Percentiles rank a stretch among this genome's conserved stretches.
Conservation (phyloP, 2,329 filamentous ascomycete species). For the Fusarium sp. region DNA sequence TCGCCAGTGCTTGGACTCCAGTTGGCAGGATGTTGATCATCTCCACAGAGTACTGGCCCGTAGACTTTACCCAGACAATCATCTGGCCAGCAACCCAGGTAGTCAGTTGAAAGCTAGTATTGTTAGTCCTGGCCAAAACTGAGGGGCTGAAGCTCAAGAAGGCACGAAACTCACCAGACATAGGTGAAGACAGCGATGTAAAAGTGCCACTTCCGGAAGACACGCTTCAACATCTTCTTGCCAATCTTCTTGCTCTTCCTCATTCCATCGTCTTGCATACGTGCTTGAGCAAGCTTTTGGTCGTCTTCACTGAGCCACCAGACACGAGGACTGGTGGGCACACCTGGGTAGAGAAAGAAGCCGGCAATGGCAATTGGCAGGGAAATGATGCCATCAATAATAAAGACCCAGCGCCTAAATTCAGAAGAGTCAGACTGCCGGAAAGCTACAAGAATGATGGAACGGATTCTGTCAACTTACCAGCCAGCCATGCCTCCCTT, state of each 20-base stretch:
- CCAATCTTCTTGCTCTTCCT: constrained; percentile 35
- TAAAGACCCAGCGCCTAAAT: constrained; percentile 46
- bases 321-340: constrained; percentile 36
- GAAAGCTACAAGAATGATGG: no score
- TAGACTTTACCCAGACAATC: constrained; percentile 40
- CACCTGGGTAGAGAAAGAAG: constrained; percentile 43
- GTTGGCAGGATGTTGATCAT: constrained; percentile 41
- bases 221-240: constrained; percentile 39
- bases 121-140: no score
- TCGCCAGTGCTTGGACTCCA: constrained; percentile 39
- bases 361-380: constrained; percentile 28
- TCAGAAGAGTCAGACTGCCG: neutral
- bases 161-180: constrained; percentile 12
- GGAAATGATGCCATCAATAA: constrained; percentile 48
- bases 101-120: constrained; percentile 27
- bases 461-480: neutral
- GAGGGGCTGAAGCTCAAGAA: no score
- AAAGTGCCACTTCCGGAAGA: constrained; percentile 42
- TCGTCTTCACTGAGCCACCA: constrained; percentile 42
- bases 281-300: constrained; percentile 37
- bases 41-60: constrained; percentile 31
- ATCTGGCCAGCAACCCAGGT: constrained; percentile 40
- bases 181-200: constrained; percentile 40
- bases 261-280: constrained; percentile 38
- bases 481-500: constrained; percentile 29